These are phyloP conservation scores for Pleurotus tuoliensis DNA, from an alignment of 768 basidiomycete species.

Conservation along the genomic window DNA sequence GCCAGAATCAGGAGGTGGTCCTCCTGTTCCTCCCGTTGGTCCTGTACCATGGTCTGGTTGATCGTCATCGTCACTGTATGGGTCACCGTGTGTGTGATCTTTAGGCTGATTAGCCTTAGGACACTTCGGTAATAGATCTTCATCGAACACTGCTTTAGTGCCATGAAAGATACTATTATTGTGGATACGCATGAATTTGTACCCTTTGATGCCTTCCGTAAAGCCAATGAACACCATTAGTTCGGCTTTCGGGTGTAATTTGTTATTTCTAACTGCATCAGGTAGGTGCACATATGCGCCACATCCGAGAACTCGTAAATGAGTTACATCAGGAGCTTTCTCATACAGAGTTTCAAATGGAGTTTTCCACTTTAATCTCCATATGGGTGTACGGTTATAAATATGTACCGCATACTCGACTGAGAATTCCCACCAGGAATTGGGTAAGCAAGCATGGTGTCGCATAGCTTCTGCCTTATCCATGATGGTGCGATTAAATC, in stretches of 20 bases:
- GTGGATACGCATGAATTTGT: background rate
- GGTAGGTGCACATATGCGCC: too few relatives aligned
- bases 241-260: background rate
- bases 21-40: background rate
- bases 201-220: background rate
- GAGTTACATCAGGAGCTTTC: too few relatives aligned
- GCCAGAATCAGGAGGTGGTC: background rate
- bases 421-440: too few relatives aligned
- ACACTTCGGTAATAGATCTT: background rate
- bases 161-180: background rate
- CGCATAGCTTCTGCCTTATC: constrained; percentile 21
- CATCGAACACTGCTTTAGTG: background rate
- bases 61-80: background rate
- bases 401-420: too few relatives aligned
- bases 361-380: too few relatives aligned
- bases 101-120: background rate
- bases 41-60: background rate
- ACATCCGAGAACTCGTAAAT: too few relatives aligned
- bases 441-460: background rate
- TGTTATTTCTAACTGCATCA: background rate
- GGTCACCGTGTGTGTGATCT: background rate
- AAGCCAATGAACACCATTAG: background rate
- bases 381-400: too few relatives aligned
- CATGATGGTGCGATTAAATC: constrained; percentile 19
- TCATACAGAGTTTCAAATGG: too few relatives aligned